Conservation (phyloP, 2,329 filamentous ascomycete genomes). For the Penicillium sp. region DNA sequence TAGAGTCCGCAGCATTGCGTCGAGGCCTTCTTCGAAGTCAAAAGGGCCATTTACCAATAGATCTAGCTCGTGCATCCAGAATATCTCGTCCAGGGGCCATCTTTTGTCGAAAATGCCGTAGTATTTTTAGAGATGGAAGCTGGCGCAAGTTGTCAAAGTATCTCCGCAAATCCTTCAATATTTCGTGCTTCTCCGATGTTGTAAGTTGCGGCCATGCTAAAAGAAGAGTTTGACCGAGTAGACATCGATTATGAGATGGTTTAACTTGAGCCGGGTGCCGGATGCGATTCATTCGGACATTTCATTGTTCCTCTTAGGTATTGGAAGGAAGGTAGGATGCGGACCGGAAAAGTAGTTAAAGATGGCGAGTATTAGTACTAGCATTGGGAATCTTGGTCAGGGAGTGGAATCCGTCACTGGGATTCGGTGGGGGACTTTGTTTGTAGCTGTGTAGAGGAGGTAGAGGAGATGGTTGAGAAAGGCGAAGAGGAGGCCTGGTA, state of each 20-base stretch:
- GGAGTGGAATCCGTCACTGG: neutral
- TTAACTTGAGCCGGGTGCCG: neutral
- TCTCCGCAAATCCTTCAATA: no score
- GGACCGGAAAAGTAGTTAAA: neutral
- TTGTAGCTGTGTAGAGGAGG: neutral
- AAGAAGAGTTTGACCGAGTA: no score
- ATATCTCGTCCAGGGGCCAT: no score
- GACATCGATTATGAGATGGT: neutral
- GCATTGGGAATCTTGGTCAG: neutral
- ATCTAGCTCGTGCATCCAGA: no score
- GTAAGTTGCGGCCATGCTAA: no score
- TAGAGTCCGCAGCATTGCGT: no score
- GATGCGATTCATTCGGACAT: neutral
- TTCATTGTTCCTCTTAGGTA: neutral
- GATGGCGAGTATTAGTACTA: neutral
- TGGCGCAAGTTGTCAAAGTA: no score
- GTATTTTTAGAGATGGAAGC: no score
- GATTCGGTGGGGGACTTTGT: neutral
- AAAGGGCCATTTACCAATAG: no score
- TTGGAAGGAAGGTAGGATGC: neutral
- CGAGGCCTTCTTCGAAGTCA: no score
- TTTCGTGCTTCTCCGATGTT: no score
- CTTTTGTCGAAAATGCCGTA: no score
- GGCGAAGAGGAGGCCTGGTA: neutral
- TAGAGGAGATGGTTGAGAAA: neutral